A percentile compares a stretch with the other conserved stretches of the same genome.
Conservation (phyloP, 1,139 yeast species). For the Citeromyces hawaiiensis region DNA sequence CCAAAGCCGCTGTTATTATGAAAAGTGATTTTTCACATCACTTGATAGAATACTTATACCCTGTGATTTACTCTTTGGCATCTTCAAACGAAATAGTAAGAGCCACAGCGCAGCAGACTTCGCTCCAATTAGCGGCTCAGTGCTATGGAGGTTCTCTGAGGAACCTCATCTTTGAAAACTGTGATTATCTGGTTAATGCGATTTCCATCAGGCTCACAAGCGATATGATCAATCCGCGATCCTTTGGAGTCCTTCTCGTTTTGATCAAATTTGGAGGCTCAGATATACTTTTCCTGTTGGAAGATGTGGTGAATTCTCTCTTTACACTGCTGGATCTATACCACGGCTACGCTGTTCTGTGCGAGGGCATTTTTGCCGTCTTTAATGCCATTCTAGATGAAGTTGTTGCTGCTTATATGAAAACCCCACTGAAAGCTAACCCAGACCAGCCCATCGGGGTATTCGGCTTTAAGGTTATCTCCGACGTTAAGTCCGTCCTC, state of each 20-base stretch:
- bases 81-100: constrained; percentile 28
- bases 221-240: constrained; percentile 58
- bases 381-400: constrained; percentile 45
- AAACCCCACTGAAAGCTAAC: constrained; percentile 16
- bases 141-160: constrained; percentile 47
- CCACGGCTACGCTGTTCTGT: constrained; percentile 65
- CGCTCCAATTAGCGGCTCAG: constrained; percentile 31
- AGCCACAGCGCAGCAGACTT: constrained; percentile 29
- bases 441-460: constrained; percentile 13
- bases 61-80: constrained; percentile 41
- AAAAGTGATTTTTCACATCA: constrained; percentile 29
- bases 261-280: constrained; percentile 60
- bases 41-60: constrained; percentile 40
- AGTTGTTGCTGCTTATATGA: constrained; percentile 12
- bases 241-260: constrained; percentile 57
- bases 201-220: constrained; percentile 56
- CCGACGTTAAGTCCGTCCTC: constrained; percentile 16
- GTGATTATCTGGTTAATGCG: constrained; percentile 72
- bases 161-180: constrained; percentile 45
- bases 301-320: constrained; percentile 60
- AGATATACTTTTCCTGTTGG: constrained; percentile 48
- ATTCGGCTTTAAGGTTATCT: constrained; percentile 19
- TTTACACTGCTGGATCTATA: constrained; percentile 70
- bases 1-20: constrained; percentile 22
- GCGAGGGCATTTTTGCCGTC: constrained; percentile 63